These are phyloP conservation scores for Simmondsia chinensis DNA, from an alignment of 148 eudicot species.

Conservation along the genomic window DNA sequence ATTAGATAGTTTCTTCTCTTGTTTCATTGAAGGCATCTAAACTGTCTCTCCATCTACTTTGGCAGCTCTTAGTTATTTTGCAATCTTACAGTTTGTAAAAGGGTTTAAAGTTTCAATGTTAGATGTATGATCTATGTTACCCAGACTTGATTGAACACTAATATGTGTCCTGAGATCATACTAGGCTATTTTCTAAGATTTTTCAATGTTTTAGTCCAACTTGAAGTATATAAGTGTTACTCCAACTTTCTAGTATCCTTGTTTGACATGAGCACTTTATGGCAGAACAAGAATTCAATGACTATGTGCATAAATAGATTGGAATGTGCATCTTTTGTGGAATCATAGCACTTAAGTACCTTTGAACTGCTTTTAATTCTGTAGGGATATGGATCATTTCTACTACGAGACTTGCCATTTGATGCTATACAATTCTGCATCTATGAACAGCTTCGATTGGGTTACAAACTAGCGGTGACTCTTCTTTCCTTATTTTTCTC, in stretches of 20 bases:
- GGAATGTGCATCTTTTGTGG: too few relatives aligned
- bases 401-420: conserved; percentile 90
- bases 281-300: background rate
- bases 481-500: background rate
- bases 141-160: too few relatives aligned
- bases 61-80: background rate
- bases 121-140: too few relatives aligned
- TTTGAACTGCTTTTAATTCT: too few relatives aligned
- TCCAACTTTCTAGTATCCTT: too few relatives aligned
- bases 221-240: too few relatives aligned
- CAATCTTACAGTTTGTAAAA: too few relatives aligned
- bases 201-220: too few relatives aligned
- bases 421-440: conserved; percentile 97
- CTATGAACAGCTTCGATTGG: conserved; percentile 87
- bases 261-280: background rate
- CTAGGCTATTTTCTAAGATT: too few relatives aligned
- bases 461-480: conserved; percentile 81
- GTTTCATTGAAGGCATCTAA: background rate
- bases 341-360: too few relatives aligned
- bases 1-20: conserved; percentile 19
- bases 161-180: too few relatives aligned
- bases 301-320: conserved; percentile 3
- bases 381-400: conserved; percentile 89
- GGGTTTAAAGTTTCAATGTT: too few relatives aligned
- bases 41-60: background rate